Evolutionary conservation across 805 yeast species (phyloP), one percentile per base, ranked within the genome.

Genomic region (Wickerhamiella parazyma): DNA sequence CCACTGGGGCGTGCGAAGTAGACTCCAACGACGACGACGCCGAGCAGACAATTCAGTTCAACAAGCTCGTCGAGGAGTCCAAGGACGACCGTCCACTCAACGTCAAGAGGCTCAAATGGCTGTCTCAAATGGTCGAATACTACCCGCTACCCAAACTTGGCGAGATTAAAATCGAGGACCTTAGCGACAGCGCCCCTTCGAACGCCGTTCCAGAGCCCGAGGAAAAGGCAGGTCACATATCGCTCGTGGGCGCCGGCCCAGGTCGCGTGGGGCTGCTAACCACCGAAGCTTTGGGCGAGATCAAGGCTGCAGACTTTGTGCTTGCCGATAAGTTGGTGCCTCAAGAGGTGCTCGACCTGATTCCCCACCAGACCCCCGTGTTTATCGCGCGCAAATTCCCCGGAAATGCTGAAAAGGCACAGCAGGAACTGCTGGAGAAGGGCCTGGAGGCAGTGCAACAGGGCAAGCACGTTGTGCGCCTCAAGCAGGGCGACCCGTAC

Each of bases 401-500:
- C 2, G 97, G 97, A 1, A 89, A 89, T 58, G 96, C 97, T 1
- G 95, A 86, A 55, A 72, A 72, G 38, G 97, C 97, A 0, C 97
- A 89, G 61, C 72, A 80, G 47, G 95, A 89, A 60, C 68, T 89
- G 36, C 64, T 85, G 26, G 65, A 69, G n/a, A 59, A 78, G 50
- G 96, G 95, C 0, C 62, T 89, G 14, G 70, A 69, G 26, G 79
- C 77, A 0, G 59, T 85, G 20, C 50, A 66, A 21, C 60, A 69
- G 41, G 95, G 95, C 12, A 69, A 74, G 54, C 75, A 74, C 45
- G 95, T 89, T 1, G 93, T 89, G 2, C 69, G 97, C 46, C 70
- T 89, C 51, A 89, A 89, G 60, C 97, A 89, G 63, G 97, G 97
- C 26, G 97, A 89, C 59, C 97, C 97, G 8, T 89, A 85, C 60